Conservation (phyloP, 352 stramenopile genomes). For the Elongisporangium senticosum region DNA sequence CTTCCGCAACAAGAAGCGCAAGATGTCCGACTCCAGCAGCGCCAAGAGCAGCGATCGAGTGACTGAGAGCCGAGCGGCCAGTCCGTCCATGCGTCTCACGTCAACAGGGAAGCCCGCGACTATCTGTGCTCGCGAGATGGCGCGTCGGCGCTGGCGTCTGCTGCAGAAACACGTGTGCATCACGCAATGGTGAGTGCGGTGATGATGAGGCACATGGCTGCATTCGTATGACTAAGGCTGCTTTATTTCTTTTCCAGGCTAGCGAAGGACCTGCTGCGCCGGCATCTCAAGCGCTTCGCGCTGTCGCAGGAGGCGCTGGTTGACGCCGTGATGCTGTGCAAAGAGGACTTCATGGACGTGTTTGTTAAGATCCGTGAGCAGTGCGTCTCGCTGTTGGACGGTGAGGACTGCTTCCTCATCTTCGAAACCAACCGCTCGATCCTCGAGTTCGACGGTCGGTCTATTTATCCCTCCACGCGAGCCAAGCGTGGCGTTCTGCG, state of each 20-base stretch:
- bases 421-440: slow-evolving; percentile 46
- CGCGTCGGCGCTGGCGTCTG: slow-evolving; percentile 42
- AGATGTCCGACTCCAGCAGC: not conserved
- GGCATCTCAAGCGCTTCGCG: slow-evolving; percentile 45
- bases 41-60: not conserved
- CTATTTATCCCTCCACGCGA: slow-evolving; percentile 33
- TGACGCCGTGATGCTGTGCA: slow-evolving; percentile 35
- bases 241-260: slow-evolving; percentile 18
- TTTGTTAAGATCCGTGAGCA: slow-evolving; percentile 56
- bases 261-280: slow-evolving; percentile 36
- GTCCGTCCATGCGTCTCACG: not conserved
- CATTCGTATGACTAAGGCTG: not conserved
- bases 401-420: slow-evolving; percentile 54
- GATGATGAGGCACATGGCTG: no score
- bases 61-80: not conserved
- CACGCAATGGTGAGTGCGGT: slow-evolving; percentile 57
- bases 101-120: not conserved
- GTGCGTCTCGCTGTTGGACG: slow-evolving; percentile 55
- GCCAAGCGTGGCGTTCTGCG: slow-evolving; percentile 18
- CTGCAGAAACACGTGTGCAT: slow-evolving; percentile 61
- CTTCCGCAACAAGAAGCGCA: not conserved
- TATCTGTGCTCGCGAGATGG: slow-evolving; percentile 18
- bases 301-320: slow-evolving; percentile 45
- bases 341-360: slow-evolving; percentile 44
- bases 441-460: slow-evolving; percentile 55